Percentiles rank a stretch among this genome's conserved stretches.
Conservation (phyloP, 371 early-diverging fungal genomes). For the Aphelidium insulamus region DNA sequence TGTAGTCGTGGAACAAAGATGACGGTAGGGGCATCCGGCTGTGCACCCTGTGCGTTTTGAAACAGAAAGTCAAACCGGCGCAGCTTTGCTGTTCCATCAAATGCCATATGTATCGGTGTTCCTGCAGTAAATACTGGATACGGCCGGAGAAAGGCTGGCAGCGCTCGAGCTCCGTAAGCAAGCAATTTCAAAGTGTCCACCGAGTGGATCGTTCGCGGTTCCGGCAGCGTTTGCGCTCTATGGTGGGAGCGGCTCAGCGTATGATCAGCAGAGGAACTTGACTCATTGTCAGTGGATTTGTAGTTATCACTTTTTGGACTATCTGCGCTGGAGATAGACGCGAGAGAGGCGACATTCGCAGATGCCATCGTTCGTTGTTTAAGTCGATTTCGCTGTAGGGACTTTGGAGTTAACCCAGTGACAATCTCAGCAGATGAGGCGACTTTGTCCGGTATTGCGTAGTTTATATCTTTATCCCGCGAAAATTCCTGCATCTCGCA, state of each 20-base stretch:
- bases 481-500: slow-evolving; percentile 2
- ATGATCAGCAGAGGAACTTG: not conserved
- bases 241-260: not conserved
- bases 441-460: slow-evolving; percentile 5
- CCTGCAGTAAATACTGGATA: too few species aligned
- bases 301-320: not conserved
- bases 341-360: slow-evolving; percentile 1
- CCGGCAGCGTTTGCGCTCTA: not conserved
- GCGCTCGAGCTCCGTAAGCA: slow-evolving; percentile 6
- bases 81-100: too few species aligned
- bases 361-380: too few species aligned
- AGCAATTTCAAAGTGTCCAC: not conserved
- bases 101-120: too few species aligned
- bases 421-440: slow-evolving; percentile 15
- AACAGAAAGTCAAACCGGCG: too few species aligned
- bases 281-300: not conserved
- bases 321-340: slow-evolving; percentile 11
- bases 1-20: too few species aligned
- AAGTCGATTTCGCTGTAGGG: too few species aligned
- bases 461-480: slow-evolving; percentile 5
- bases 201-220: not conserved
- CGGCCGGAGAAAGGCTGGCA: slow-evolving; percentile 4
- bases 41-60: too few species aligned
- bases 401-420: slow-evolving; percentile 8
- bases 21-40: too few species aligned